Evolutionary conservation across 768 basidiomycete genomes (phyloP).

Genomic region (Suillus plorans): DNA sequence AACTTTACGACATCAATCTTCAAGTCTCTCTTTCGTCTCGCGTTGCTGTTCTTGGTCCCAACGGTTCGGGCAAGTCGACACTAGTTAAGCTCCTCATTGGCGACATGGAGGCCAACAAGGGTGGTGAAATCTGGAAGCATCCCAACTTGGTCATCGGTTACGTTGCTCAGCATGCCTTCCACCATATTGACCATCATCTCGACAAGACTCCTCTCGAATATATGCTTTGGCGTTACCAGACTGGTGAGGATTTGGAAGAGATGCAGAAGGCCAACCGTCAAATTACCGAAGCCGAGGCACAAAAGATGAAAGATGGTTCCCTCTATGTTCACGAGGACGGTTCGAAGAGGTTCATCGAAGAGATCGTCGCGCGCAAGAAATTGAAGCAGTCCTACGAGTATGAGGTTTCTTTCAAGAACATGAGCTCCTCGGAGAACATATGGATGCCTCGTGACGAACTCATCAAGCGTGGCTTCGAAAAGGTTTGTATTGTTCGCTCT

Average conservation of each 20-base stretch:
- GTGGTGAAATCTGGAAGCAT: conserved; percentile 98
- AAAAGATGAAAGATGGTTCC: conserved; percentile 97
- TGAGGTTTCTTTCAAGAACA: conserved; percentile 92
- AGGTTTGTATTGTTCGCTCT: conserved; percentile 41
- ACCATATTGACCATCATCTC: conserved; percentile 97
- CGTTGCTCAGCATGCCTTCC: conserved; percentile 99
- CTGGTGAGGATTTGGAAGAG: conserved; percentile 97
- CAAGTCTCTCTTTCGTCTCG: conserved; percentile 98
- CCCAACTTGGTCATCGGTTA: conserved; percentile 99
- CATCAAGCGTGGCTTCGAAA: conserved; percentile 97
- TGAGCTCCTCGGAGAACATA: conserved; percentile 97
- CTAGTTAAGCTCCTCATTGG: conserved; percentile 96
- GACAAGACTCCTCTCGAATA: conserved; percentile 99
- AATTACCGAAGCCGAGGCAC: conserved; percentile 81
- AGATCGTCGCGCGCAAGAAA: conserved; percentile 91
- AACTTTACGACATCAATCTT: conserved; percentile 91
- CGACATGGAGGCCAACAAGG: conserved; percentile 94
- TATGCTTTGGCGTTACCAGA: conserved; percentile 99
- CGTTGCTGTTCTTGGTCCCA: conserved; percentile 97
- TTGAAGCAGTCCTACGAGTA: conserved; percentile 99
- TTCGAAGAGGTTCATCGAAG: conserved; percentile 92
- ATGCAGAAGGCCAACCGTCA: conserved; percentile 88
- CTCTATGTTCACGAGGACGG: conserved; percentile 79
- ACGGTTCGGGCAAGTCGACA: conserved; percentile 98
- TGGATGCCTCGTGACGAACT: conserved; percentile 97